Evolutionary conservation across 2,329 filamentous ascomycete species (phyloP).

Genomic region (Aspergillus arachidicola): DNA sequence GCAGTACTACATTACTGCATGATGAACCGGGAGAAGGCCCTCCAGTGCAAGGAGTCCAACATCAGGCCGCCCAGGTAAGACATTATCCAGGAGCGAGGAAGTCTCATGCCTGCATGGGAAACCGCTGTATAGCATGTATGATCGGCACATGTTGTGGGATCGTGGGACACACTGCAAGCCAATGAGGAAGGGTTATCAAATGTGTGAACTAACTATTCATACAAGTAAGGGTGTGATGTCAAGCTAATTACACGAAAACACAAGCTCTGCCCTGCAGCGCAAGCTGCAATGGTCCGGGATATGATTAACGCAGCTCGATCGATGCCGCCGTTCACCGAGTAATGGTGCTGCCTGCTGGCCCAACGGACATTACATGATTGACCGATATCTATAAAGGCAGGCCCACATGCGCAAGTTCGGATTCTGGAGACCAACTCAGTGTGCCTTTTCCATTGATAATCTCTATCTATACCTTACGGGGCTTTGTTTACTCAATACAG

Average conservation of each 20-base stretch:
- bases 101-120: not conserved
- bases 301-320: not conserved
- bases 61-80: not conserved
- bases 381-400: not conserved
- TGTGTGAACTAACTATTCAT: not conserved
- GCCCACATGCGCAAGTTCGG: not conserved
- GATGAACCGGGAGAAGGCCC: not conserved
- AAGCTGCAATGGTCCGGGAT: not conserved
- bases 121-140: not conserved
- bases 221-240: not conserved
- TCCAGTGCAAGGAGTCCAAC: not conserved
- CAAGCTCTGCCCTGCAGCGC: not conserved
- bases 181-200: not conserved
- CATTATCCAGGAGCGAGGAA: not conserved
- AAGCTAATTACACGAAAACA: not conserved
- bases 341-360: not conserved
- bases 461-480: not conserved
- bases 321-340: not conserved
- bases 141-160: not conserved
- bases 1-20: not conserved
- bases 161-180: not conserved
- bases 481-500: not conserved
- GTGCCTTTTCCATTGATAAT: not conserved
- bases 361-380: not conserved
- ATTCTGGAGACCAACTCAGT: not conserved